Percentiles rank a stretch among this genome's conserved stretches.
Evolutionary conservation across 2,329 filamentous ascomycete genomes (phyloP).

Genomic region (Nemania bipapillata): DNA sequence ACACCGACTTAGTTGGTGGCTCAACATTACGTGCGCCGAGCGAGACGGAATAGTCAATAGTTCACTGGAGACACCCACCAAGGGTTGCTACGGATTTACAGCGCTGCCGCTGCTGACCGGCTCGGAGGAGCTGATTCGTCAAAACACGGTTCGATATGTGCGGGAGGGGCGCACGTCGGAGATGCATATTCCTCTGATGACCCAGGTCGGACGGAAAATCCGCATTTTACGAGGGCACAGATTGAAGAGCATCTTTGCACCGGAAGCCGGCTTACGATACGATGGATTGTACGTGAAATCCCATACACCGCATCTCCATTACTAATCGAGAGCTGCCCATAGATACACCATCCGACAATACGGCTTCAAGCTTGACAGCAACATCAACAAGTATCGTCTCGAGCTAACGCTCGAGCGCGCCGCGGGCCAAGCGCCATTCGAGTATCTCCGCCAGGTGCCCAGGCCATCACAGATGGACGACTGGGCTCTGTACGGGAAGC

Average conservation of each 20-base stretch:
- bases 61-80: constrained; percentile 58
- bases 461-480: constrained; percentile 67
- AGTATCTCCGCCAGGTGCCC: constrained; percentile 59
- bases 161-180: constrained; percentile 58
- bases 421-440: constrained; percentile 56
- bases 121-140: constrained; percentile 57
- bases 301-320: not conserved
- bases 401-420: constrained; percentile 61
- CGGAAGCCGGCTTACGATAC: constrained; percentile 64
- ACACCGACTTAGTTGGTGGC: constrained; percentile 63
- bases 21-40: constrained; percentile 65
- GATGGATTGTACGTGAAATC: constrained; percentile 64
- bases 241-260: constrained; percentile 64
- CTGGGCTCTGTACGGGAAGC: constrained; percentile 63
- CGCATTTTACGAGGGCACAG: constrained; percentile 64
- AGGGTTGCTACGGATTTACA: constrained; percentile 58
- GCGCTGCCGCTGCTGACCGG: constrained; percentile 65
- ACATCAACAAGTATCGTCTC: constrained; percentile 57
- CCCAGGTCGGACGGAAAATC: constrained; percentile 61
- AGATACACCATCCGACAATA: constrained; percentile 64
- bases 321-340: not conserved
- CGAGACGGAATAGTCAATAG: constrained; percentile 65
- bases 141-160: constrained; percentile 57
- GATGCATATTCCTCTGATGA: constrained; percentile 62
- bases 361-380: constrained; percentile 56